Conservation (phyloP, 805 yeast species). For the Nematodospora valgi region DNA sequence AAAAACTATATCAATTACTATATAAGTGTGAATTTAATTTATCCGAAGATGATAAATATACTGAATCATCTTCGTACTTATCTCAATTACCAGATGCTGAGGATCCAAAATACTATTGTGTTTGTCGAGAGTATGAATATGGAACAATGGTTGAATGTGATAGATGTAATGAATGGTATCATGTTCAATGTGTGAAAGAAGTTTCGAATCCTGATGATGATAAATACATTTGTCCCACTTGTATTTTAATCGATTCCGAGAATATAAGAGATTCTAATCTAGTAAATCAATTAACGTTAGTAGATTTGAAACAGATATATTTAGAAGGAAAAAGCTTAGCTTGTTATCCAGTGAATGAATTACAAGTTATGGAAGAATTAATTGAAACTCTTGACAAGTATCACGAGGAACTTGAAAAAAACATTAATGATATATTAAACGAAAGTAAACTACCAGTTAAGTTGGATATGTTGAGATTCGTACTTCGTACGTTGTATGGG, state of each 20-base stretch:
- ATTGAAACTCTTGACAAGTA: slow-evolving; percentile 9
- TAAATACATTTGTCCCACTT: slow-evolving; percentile 28
- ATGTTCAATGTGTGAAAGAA: slow-evolving; percentile 51
- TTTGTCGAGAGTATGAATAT: slow-evolving; percentile 60
- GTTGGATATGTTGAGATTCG: slow-evolving; percentile 21
- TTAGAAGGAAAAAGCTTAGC: slow-evolving; percentile 14
- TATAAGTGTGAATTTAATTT: slow-evolving; percentile 24
- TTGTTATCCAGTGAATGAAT: slow-evolving; percentile 21
- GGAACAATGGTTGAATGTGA: slow-evolving; percentile 71
- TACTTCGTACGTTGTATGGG: slow-evolving; percentile 29
- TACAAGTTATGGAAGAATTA: slow-evolving; percentile 17
- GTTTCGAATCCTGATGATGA: slow-evolving; percentile 16
- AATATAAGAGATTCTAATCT: slow-evolving; percentile 14
- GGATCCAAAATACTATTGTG: slow-evolving; percentile 42
- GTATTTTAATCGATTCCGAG: slow-evolving; percentile 19
- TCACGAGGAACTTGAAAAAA: slow-evolving; percentile 5
- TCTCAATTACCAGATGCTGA: slow-evolving; percentile 9
- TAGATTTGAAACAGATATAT: slow-evolving; percentile 12
- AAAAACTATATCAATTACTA: slow-evolving; percentile 16
- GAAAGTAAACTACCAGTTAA: slow-evolving; percentile 9
- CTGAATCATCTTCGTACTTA: slow-evolving; percentile 22
- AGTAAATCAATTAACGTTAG: slow-evolving; percentile 12
- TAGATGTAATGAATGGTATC: slow-evolving; percentile 70
- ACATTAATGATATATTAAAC: slow-evolving; percentile 14
- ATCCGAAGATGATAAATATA: slow-evolving; percentile 25